phyloP scores from a whole-genome alignment of 2,329 filamentous ascomycete species.

The Aspergillus pseudoglaucus region DNA sequence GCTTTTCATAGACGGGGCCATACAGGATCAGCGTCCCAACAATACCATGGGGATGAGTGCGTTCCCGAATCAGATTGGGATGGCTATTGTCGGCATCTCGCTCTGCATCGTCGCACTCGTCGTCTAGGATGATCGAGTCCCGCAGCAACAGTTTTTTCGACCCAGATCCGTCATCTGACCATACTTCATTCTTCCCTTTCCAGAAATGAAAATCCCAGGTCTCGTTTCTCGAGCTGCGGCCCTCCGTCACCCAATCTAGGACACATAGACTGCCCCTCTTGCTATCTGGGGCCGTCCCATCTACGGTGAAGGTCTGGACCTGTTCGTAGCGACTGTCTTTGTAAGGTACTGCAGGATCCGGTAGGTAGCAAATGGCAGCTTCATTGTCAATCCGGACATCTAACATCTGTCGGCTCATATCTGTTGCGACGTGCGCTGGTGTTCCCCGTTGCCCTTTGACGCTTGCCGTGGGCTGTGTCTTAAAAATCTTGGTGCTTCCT shows the following conservation, averaged over 20 bases:
- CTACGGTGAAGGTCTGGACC: slow-evolving; percentile 66
- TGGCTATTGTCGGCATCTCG: slow-evolving; percentile 7
- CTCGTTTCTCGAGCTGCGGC: slow-evolving; percentile 76
- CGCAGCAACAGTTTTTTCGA: slow-evolving; percentile 65
- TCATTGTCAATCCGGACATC: slow-evolving; percentile 43
- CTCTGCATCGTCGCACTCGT: slow-evolving; percentile 35
- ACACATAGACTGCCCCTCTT: slow-evolving; percentile 60
- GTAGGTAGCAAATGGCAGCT: slow-evolving; percentile 59
- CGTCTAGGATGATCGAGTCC: slow-evolving; percentile 72
- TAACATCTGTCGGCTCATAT: slow-evolving; percentile 45
- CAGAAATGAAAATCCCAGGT: slow-evolving; percentile 78
- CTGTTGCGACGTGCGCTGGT: slow-evolving; percentile 28
- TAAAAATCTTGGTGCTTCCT: slow-evolving; percentile 95
- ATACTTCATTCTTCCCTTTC: slow-evolving; percentile 79
- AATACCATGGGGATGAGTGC: slow-evolving; percentile 69
- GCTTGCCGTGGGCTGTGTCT: slow-evolving; percentile 47
- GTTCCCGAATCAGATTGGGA: slow-evolving; percentile 35
- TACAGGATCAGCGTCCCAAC: slow-evolving; percentile 80
- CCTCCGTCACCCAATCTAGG: slow-evolving; percentile 91
- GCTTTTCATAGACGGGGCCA: slow-evolving; percentile 59
- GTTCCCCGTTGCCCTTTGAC: slow-evolving; percentile 29
- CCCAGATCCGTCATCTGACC: slow-evolving; percentile 27
- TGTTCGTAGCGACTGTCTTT: slow-evolving; percentile 78
- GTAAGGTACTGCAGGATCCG: slow-evolving; percentile 91
- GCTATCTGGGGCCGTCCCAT: slow-evolving; percentile 32